Percentiles rank a stretch among this genome's conserved stretches.
Evolutionary conservation across 148 eudicot species (phyloP).

Genomic region (Amaranthus palmeri): DNA sequence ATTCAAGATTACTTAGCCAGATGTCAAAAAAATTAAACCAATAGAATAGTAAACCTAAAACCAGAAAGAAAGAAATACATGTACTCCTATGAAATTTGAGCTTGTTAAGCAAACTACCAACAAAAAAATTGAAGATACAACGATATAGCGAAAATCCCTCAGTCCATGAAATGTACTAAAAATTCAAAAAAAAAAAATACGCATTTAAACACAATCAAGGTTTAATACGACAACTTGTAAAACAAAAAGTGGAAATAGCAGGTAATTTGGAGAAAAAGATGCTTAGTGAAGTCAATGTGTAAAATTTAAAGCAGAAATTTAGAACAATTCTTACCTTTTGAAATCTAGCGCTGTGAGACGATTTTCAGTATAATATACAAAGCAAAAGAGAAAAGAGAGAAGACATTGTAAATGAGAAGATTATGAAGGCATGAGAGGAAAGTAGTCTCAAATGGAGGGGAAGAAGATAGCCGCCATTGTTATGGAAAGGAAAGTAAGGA

Average conservation of each 20-base stretch:
- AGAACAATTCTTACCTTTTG: conserved; percentile 6
- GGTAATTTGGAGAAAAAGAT: not conserved
- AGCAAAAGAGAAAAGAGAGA: not conserved
- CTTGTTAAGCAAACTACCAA: too few species aligned
- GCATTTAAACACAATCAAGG: not conserved
- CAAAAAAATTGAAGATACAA: not conserved
- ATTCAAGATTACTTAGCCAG: not conserved
- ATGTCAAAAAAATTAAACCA: conserved; percentile 4
- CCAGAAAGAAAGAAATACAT: not conserved
- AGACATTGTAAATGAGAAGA: not conserved
- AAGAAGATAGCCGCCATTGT: conserved; percentile 15
- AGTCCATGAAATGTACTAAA: not conserved
- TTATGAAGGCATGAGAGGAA: not conserved
- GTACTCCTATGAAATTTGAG: not conserved
- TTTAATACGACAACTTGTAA: not conserved
- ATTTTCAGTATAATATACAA: not conserved
- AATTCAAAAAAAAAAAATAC: not conserved
- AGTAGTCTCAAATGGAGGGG: not conserved
- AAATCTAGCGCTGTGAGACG: not conserved
- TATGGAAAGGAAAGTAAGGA: not conserved
- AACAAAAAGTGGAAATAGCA: not conserved
- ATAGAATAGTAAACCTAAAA: conserved; percentile 19
- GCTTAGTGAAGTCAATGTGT: not conserved
- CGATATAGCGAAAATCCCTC: not conserved
- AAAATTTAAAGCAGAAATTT: not conserved